These are phyloP conservation scores for Aspergillus awamori DNA, from an alignment of 2,329 filamentous ascomycete genomes.

Conservation along the genomic window DNA sequence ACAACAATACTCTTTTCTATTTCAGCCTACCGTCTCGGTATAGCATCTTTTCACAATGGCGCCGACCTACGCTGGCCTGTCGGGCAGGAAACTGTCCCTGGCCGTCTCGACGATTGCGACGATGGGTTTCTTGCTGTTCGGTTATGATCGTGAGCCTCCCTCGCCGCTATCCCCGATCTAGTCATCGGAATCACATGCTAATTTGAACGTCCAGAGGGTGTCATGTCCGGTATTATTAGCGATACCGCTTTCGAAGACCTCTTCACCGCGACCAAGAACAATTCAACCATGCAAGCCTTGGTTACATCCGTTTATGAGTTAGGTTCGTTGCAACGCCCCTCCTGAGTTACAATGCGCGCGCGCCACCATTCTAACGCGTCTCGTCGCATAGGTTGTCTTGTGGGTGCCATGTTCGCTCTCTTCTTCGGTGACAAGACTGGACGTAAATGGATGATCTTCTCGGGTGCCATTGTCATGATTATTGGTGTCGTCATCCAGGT, in stretches of 20 bases:
- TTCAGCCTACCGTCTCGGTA: background rate
- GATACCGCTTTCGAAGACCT: constrained; percentile 36
- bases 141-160: constrained; percentile 54
- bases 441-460: constrained; percentile 55
- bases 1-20: background rate
- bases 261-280: constrained; percentile 36
- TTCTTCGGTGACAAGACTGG: constrained; percentile 41
- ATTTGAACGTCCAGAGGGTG: constrained; percentile 32
- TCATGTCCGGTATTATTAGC: constrained; percentile 45
- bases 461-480: constrained; percentile 58
- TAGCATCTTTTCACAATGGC: constrained; percentile 45
- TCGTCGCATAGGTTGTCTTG: constrained; percentile 33
- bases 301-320: constrained; percentile 39
- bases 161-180: background rate
- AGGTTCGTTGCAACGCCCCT: constrained; percentile 15
- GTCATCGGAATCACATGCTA: background rate
- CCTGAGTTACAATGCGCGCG: background rate
- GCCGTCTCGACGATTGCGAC: constrained; percentile 66
- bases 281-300: constrained; percentile 44
- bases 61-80: constrained; percentile 61
- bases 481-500: constrained; percentile 46
- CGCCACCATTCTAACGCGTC: background rate
- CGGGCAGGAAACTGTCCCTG: constrained; percentile 59
- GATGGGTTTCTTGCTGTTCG: constrained; percentile 64
- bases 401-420: constrained; percentile 41